Evolutionary conservation across 192 early-diverging fungal genomes (phyloP).

Genomic region (Coemansia nantahalensis): DNA sequence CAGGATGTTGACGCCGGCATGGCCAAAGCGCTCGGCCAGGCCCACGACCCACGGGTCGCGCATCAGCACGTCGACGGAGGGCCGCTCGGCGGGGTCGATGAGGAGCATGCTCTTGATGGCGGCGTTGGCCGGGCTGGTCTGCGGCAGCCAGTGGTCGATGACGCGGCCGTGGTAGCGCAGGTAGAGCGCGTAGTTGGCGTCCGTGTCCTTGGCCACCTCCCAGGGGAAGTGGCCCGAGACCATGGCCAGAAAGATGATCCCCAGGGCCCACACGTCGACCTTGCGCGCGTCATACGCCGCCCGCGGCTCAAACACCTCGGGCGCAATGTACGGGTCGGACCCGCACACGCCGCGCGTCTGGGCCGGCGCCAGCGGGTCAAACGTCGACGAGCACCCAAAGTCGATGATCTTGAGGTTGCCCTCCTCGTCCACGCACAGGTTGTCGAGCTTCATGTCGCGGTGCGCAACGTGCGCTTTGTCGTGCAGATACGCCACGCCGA

Average conservation of each 20-base stretch:
- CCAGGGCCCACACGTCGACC: conserved; percentile 87
- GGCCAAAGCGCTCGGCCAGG: conserved; percentile 28
- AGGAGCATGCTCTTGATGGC: conserved; percentile 73
- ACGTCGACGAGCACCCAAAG: conserved; percentile 82
- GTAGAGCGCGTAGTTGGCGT: conserved; percentile 65
- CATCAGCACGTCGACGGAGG: conserved; percentile 74
- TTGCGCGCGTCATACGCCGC: conserved; percentile 77
- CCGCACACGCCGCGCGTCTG: conserved; percentile 83
- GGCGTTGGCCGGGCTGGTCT: conserved; percentile 25
- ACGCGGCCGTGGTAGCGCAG: conserved; percentile 48
- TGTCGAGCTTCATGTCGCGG: conserved; percentile 84
- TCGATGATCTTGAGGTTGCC: conserved; percentile 84
- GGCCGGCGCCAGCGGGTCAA: conserved; percentile 61
- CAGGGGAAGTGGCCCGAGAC: conserved; percentile 69
- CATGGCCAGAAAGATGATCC: conserved; percentile 81
- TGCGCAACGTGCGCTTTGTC: conserved; percentile 74
- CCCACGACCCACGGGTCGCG: conserved; percentile 68
- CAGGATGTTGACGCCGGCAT: background rate
- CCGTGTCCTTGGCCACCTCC: conserved; percentile 57
- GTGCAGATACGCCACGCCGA: conserved; percentile 76
- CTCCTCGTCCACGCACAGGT: conserved; percentile 71
- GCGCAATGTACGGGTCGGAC: conserved; percentile 94
- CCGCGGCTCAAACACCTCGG: conserved; percentile 68
- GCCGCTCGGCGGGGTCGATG: conserved; percentile 65
- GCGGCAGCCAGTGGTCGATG: conserved; percentile 56